phyloP scores from a whole-genome alignment of 2,329 filamentous ascomycete genomes.

The Emergomyces africanus region DNA sequence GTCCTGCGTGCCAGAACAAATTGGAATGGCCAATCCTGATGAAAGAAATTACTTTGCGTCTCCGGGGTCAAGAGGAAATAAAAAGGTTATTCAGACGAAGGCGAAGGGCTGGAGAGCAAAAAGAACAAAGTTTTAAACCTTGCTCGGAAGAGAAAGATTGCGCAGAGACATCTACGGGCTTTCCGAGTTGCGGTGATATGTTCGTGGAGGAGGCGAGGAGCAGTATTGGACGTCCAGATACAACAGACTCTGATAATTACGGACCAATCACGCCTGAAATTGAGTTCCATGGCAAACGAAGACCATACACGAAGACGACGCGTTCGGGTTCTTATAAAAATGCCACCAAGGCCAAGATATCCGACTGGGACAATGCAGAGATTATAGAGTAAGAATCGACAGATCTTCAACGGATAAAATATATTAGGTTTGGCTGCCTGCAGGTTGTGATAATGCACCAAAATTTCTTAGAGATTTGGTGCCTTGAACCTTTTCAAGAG shows the following conservation, averaged over 20 bases:
- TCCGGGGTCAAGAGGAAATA: constrained; percentile 57
- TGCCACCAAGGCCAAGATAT: constrained; percentile 36
- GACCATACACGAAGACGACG: background rate
- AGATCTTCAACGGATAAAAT: background rate
- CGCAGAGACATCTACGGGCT: background rate
- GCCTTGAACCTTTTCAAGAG: constrained; percentile 20
- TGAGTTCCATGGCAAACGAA: background rate
- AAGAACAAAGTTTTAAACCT: background rate
- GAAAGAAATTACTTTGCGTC: constrained; percentile 65
- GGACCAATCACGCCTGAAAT: background rate
- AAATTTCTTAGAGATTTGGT: constrained; percentile 25
- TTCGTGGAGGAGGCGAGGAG: background rate
- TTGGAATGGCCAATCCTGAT: constrained; percentile 66
- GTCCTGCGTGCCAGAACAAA: constrained; percentile 53
- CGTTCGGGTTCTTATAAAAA: constrained; percentile 8
- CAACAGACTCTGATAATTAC: background rate
- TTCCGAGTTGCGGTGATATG: background rate
- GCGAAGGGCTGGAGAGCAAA: constrained; percentile 21
- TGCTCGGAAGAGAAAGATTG: background rate
- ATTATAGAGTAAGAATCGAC: constrained; percentile 24
- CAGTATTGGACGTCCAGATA: background rate
- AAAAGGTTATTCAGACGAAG: constrained; percentile 50
- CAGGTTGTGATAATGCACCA: constrained; percentile 16
- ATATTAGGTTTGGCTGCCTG: background rate
- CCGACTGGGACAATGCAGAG: constrained; percentile 40